Evolutionary conservation across 106 monocot species (phyloP).

Genomic region (Vanilla planifolia): DNA sequence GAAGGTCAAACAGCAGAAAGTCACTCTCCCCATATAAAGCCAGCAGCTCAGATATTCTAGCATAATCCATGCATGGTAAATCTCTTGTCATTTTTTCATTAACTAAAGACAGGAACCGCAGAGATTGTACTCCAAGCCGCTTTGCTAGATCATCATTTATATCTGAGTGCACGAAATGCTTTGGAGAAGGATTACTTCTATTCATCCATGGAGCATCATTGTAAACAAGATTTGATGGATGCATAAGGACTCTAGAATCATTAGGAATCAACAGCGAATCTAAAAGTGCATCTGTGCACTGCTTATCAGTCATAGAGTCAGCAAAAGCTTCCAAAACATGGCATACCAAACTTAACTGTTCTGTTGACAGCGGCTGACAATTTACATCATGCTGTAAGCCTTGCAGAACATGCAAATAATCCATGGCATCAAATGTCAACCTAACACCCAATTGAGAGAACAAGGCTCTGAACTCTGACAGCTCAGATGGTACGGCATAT

Average conservation of each 20-base stretch:
- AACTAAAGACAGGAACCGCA: slow-evolving; percentile 66
- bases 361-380: slow-evolving; percentile 61
- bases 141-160: slow-evolving; percentile 79
- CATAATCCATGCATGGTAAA: slow-evolving; percentile 84
- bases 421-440: slow-evolving; percentile 56
- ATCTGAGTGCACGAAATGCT: slow-evolving; percentile 62
- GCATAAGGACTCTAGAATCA: slow-evolving; percentile 57
- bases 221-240: slow-evolving; percentile 58
- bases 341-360: slow-evolving; percentile 83
- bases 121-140: slow-evolving; percentile 72
- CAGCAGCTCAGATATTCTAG: slow-evolving; percentile 68
- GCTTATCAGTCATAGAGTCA: slow-evolving; percentile 48
- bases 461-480: slow-evolving; percentile 57
- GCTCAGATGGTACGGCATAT: slow-evolving; percentile 92
- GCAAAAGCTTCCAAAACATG: slow-evolving; percentile 79
- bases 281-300: slow-evolving; percentile 29
- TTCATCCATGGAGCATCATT: slow-evolving; percentile 99
- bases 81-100: slow-evolving; percentile 65
- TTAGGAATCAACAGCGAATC: slow-evolving; percentile 77
- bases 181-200: slow-evolving; percentile 28
- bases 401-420: slow-evolving; percentile 68
- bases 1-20: slow-evolving; percentile 74
- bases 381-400: slow-evolving; percentile 55
- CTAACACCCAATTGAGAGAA: slow-evolving; percentile 78
- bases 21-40: slow-evolving; percentile 73